Conservation (phyloP, 768 basidiomycete genomes). For the Mycena maculata region DNA sequence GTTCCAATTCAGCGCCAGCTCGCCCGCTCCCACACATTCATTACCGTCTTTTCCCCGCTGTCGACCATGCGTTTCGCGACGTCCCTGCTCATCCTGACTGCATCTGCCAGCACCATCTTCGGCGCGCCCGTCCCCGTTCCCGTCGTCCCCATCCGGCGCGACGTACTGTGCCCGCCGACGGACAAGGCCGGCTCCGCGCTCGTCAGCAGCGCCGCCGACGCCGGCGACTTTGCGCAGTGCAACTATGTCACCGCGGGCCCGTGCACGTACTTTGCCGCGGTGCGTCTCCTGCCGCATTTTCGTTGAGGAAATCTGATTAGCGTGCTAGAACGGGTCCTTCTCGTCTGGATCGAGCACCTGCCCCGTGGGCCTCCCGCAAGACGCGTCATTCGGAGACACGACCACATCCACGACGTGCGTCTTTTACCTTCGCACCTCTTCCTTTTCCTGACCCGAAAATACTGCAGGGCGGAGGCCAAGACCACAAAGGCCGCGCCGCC, state of each 20-base stretch:
- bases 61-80: conserved; percentile 13
- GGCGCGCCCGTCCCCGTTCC: too few relatives aligned
- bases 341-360: conserved; percentile 14
- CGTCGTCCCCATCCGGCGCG: conserved; percentile 7
- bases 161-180: neutral
- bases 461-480: neutral
- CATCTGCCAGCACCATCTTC: conserved; percentile 11
- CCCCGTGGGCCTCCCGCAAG: conserved; percentile 11
- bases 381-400: neutral
- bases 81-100: conserved; percentile 14
- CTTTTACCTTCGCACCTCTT: neutral
- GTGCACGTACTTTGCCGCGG: conserved; percentile 12
- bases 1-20: neutral
- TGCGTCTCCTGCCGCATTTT: neutral
- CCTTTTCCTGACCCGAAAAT: too few relatives aligned
- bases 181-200: neutral
- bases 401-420: conserved; percentile 1
- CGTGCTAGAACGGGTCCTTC: conserved; percentile 24
- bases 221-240: neutral
- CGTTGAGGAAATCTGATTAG: too few relatives aligned
- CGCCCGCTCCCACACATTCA: neutral
- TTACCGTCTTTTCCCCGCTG: conserved; percentile 4
- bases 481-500: neutral
- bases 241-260: neutral
- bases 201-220: neutral